Conservation (phyloP, 257 asterid genomes). For the Lithospermum erythrorhizon region DNA sequence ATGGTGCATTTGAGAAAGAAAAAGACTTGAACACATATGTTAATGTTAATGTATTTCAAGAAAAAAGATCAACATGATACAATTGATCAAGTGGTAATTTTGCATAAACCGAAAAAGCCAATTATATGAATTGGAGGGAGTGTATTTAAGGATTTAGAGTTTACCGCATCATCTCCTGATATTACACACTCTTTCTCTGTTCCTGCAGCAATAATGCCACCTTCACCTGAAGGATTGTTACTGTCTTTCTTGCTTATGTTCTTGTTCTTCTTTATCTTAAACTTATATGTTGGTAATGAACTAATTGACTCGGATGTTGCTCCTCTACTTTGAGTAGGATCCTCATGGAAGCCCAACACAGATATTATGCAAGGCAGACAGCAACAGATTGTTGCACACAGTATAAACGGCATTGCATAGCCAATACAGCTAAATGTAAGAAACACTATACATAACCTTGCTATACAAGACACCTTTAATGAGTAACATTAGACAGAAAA, state of each 20-base stretch:
- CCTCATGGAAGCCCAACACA: conserved; percentile 33
- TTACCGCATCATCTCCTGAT: conserved; percentile 43
- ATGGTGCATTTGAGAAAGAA: too few species aligned
- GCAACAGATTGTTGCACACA: conserved; percentile 42
- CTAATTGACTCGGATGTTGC: conserved; percentile 34
- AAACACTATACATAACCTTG: conserved; percentile 40
- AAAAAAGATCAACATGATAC: too few species aligned
- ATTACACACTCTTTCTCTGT: conserved; percentile 39
- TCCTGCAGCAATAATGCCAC: conserved; percentile 34
- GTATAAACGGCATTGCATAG: conserved; percentile 42
- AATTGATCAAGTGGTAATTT: too few species aligned
- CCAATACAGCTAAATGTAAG: conserved; percentile 43
- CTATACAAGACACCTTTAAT: conserved; percentile 5
- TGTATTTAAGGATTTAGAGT: conserved; percentile 12
- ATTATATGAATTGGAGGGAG: too few species aligned
- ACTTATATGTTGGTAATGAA: conserved; percentile 34
- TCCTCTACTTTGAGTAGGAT: conserved; percentile 30
- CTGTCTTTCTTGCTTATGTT: conserved; percentile 10
- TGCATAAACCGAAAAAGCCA: too few species aligned
- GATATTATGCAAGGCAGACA: conserved; percentile 43
- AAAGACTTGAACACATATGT: too few species aligned
- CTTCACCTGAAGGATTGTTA: conserved; percentile 22
- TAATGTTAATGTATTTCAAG: too few species aligned
- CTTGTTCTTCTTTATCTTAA: conserved; percentile 18
- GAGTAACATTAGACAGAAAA: conserved; percentile 3